A percentile compares a stretch with the other conserved stretches of the same genome.
Conservation (phyloP, 768 basidiomycete genomes). For the Russula sp. region DNA sequence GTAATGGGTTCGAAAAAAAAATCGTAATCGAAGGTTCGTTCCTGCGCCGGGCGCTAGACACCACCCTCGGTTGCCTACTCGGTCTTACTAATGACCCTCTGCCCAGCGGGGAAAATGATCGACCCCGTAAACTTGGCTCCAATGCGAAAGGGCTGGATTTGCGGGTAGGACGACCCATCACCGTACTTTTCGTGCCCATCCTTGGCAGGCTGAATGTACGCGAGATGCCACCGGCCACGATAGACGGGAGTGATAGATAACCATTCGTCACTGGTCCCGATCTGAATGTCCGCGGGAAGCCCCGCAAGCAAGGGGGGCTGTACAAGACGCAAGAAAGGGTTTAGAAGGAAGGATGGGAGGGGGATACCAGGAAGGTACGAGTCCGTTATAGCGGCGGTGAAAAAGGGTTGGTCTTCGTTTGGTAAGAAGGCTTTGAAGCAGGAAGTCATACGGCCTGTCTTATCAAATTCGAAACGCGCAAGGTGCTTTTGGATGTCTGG, state of each 20-base stretch:
- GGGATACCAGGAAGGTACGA: slow-evolving; percentile 15
- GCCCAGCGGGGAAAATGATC: not conserved
- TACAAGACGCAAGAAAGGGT: not conserved
- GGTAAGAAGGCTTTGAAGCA: slow-evolving; percentile 3
- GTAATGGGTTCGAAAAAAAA: too few species aligned
- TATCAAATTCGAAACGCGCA: slow-evolving; percentile 14
- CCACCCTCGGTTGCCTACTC: not conserved
- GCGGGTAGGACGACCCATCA: slow-evolving; percentile 14
- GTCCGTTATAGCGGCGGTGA: slow-evolving; percentile 14
- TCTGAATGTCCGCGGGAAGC: not conserved
- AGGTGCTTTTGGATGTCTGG: slow-evolving; percentile 18
- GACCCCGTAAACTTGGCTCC: slow-evolving; percentile 15
- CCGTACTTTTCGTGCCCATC: slow-evolving; percentile 4
- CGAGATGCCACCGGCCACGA: slow-evolving; percentile 7
- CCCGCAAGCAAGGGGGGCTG: slow-evolving; percentile 9
- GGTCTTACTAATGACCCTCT: not conserved
- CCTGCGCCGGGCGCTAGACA: not conserved
- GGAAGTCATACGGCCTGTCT: not conserved
- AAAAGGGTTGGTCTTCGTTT: slow-evolving; percentile 12
- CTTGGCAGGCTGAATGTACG: slow-evolving; percentile 10
- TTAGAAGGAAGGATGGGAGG: not conserved
- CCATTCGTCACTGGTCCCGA: slow-evolving; percentile 9
- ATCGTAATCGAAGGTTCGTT: too few species aligned
- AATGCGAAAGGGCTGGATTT: slow-evolving; percentile 5
- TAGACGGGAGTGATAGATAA: slow-evolving; percentile 5